These are phyloP conservation scores for Hirsutella minnesotensis DNA, from an alignment of 2,329 filamentous ascomycete species.

Conservation along the genomic window DNA sequence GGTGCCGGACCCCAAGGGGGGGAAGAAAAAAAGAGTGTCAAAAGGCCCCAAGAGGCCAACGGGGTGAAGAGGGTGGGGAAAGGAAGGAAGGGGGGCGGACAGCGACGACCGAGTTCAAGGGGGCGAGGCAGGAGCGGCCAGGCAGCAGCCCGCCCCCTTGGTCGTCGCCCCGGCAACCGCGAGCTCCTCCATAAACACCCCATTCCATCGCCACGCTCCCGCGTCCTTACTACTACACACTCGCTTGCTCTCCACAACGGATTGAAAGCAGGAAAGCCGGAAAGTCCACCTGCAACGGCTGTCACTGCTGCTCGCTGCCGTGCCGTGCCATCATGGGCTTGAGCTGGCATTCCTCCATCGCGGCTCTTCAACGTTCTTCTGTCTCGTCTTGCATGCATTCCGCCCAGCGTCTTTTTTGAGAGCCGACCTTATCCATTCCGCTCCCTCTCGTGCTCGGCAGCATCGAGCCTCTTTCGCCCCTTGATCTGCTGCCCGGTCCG, in stretches of 20 bases:
- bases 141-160: too few species aligned
- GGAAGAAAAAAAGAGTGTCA: neutral
- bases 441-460: neutral
- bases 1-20: neutral
- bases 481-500: neutral
- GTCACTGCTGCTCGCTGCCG: neutral
- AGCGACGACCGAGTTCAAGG: too few species aligned
- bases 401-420: neutral
- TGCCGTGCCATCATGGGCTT: neutral
- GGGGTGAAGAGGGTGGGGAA: neutral
- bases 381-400: neutral
- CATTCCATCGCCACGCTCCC: neutral
- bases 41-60: too few species aligned
- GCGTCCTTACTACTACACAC: neutral
- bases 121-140: too few species aligned
- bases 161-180: conserved; percentile 8
- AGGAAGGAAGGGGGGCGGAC: neutral
- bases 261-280: too few species aligned
- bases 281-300: neutral
- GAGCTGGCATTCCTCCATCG: neutral
- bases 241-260: neutral
- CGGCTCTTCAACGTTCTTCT: neutral
- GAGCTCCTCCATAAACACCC: conserved; percentile 10
- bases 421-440: neutral
- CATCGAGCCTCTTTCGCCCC: neutral